Conservation (phyloP, 345 rosid species). For the Physaria fendleri region DNA sequence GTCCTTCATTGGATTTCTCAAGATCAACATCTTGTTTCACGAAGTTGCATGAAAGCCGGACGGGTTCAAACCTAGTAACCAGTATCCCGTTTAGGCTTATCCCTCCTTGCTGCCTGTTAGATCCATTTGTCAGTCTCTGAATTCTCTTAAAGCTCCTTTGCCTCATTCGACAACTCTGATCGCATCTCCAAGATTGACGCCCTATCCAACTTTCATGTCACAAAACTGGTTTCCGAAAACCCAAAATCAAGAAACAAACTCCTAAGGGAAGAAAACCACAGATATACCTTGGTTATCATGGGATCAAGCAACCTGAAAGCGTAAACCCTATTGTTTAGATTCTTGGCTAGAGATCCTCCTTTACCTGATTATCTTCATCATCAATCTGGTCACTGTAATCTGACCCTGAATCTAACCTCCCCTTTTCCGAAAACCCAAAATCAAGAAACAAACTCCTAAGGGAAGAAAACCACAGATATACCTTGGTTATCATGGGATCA, state of each 20-base stretch:
- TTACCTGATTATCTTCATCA: conserved; percentile 64
- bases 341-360: no score
- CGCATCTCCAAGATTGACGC: conserved; percentile 90
- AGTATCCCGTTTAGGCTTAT: conserved; percentile 35
- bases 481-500: conserved; percentile 84
- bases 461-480: conserved; percentile 7
- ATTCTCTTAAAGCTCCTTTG: conserved; percentile 65
- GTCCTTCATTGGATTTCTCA: conserved; percentile 50
- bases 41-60: conserved; percentile 35
- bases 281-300: conserved; percentile 57
- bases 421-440: neutral
- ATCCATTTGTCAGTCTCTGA: conserved; percentile 58
- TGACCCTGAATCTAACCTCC: conserved; percentile 53
- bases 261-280: neutral
- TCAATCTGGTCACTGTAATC: conserved; percentile 77
- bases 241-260: neutral
- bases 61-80: conserved; percentile 30
- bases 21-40: conserved; percentile 42
- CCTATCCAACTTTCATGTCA: conserved; percentile 60
- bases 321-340: conserved; percentile 82
- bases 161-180: conserved; percentile 75
- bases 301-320: conserved; percentile 81
- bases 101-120: conserved; percentile 33
- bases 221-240: conserved; percentile 4
- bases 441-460: no score